Evolutionary conservation across 345 rosid genomes (phyloP).

Genomic region (Citrus medica): DNA sequence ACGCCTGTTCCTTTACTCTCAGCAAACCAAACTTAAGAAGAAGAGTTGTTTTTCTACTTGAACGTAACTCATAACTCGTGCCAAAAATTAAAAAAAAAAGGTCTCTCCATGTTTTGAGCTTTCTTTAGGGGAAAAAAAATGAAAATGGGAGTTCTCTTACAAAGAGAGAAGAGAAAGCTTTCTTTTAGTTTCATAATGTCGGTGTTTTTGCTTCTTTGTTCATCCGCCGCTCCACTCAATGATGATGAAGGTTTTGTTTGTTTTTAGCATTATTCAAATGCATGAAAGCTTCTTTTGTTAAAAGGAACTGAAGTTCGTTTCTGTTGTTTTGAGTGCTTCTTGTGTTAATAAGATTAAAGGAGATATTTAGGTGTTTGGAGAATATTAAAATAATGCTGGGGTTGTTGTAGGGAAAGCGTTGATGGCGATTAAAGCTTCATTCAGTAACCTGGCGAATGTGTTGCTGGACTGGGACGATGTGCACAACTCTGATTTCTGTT

Average conservation of each 20-base stretch:
- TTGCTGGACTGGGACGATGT: constrained; percentile 83
- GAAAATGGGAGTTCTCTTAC: neutral
- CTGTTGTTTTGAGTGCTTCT: neutral
- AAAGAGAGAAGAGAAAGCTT: neutral
- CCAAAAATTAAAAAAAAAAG: accelerated
- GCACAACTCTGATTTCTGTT: constrained; percentile 59
- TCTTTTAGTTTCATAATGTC: constrained; percentile 11
- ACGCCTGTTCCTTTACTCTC: constrained; percentile 44
- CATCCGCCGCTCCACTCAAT: constrained; percentile 42
- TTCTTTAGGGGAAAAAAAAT: too few species aligned
- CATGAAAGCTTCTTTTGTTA: neutral
- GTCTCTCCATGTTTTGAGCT: neutral
- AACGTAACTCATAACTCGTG: neutral
- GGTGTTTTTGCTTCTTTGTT: constrained; percentile 23
- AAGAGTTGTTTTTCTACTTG: neutral
- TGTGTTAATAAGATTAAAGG: too few species aligned
- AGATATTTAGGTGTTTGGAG: neutral
- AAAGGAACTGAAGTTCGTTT: neutral
- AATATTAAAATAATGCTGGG: neutral
- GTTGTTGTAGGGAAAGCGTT: constrained; percentile 62
- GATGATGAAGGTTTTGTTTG: constrained; percentile 55
- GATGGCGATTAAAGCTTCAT: constrained; percentile 67
- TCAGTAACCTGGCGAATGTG: constrained; percentile 64
- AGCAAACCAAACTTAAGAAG: constrained; percentile 1
- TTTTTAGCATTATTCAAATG: neutral